Percentiles rank a stretch among this genome's conserved stretches.
Evolutionary conservation across 1,284 basidiomycete species (phyloP).

Genomic region (Cryptococcus sp.): DNA sequence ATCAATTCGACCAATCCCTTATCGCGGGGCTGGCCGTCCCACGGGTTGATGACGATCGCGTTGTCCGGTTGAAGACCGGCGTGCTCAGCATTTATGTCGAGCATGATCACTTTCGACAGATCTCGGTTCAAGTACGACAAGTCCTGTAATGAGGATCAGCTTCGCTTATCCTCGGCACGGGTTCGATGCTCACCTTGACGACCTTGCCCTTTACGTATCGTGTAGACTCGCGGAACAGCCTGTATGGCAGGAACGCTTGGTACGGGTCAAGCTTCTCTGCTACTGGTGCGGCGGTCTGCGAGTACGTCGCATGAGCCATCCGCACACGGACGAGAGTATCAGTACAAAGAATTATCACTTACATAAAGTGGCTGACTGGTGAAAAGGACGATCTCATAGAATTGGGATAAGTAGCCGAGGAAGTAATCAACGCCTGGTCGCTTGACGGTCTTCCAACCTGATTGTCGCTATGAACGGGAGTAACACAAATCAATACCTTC

Average conservation of each 20-base stretch:
- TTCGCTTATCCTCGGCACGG: too few relatives aligned
- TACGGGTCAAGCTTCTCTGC: slow-evolving; percentile 94
- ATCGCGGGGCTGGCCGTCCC: slow-evolving; percentile 80
- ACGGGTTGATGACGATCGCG: slow-evolving; percentile 78
- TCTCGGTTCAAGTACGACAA: slow-evolving; percentile 91
- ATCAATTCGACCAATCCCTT: slow-evolving; percentile 85
- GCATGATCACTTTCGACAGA: slow-evolving; percentile 81
- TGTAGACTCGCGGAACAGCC: slow-evolving; percentile 87
- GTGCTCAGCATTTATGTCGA: slow-evolving; percentile 84
- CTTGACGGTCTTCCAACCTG: slow-evolving; percentile 89
- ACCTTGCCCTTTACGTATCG: slow-evolving; percentile 74
- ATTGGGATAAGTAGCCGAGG: slow-evolving; percentile 92
- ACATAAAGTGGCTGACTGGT: slow-evolving; percentile 89
- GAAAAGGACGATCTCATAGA: slow-evolving; percentile 97
- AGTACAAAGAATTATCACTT: too few relatives aligned
- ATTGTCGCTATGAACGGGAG: slow-evolving; percentile 62
- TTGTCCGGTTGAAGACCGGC: slow-evolving; percentile 84
- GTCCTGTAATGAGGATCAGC: slow-evolving; percentile 60
- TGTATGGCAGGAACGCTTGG: slow-evolving; percentile 83
- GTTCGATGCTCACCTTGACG: slow-evolving; percentile 65
- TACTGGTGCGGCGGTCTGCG: slow-evolving; percentile 81
- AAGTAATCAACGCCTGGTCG: slow-evolving; percentile 98
- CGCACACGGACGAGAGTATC: not conserved
- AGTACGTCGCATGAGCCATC: slow-evolving; percentile 2
- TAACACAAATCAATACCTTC: not conserved